These are phyloP conservation scores for Phaeodactylum tricornutum DNA, from an alignment of 108 stramenopile species.

Conservation along the genomic window DNA sequence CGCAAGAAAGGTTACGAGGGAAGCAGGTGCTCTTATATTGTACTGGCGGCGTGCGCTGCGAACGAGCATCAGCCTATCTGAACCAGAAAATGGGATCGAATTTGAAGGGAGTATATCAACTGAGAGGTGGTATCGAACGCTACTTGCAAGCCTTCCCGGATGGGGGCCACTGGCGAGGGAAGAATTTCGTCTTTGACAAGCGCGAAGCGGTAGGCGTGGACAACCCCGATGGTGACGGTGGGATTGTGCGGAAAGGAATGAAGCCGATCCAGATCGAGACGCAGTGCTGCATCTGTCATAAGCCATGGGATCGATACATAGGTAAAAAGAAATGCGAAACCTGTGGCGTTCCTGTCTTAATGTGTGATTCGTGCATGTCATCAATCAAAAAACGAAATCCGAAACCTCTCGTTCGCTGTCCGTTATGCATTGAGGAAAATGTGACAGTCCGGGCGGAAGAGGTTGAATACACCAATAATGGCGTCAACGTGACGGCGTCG, in stretches of 20 bases:
- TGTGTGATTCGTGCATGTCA: conserved; percentile 78
- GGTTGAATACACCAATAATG: conserved; percentile 81
- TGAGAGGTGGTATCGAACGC: conserved; percentile 84
- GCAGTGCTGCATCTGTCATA: conserved; percentile 46
- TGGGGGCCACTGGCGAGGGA: conserved; percentile 83
- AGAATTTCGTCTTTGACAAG: conserved; percentile 90
- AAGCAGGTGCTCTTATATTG: conserved; percentile 87
- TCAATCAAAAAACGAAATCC: conserved; percentile 14
- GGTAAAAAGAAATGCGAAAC: conserved; percentile 86
- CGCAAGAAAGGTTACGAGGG: conserved; percentile 60
- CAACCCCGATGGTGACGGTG: conserved; percentile 74
- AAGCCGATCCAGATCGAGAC: conserved; percentile 8
- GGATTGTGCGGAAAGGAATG: conserved; percentile 34
- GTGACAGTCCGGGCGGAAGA: conserved; percentile 70
- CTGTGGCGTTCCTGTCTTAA: conserved; percentile 85
- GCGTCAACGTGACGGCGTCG: conserved; percentile 15
- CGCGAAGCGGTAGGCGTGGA: conserved; percentile 73
- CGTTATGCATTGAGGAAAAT: conserved; percentile 72
- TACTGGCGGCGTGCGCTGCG: conserved; percentile 85
- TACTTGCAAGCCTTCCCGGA: conserved; percentile 80
- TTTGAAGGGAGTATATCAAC: conserved; percentile 77
- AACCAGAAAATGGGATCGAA: conserved; percentile 61
- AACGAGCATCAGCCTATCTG: conserved; percentile 76
- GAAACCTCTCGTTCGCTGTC: conserved; percentile 58
- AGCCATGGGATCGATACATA: conserved; percentile 84